Evolutionary conservation across 169 alveolate genomes (phyloP).

Genomic region (Plasmodium inui): DNA sequence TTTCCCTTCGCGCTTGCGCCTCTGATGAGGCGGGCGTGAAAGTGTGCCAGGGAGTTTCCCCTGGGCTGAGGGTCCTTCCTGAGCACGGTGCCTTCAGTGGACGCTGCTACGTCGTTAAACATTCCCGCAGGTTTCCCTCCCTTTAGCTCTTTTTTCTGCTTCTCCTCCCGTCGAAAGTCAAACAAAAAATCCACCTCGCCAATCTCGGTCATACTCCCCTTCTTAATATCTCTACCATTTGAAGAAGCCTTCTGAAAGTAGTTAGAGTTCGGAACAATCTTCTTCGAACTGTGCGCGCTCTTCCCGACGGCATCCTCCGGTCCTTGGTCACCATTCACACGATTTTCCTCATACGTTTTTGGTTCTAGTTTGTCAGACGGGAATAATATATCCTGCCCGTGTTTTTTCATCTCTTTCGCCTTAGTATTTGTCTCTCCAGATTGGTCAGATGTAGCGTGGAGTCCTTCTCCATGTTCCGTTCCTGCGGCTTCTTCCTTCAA

Average conservation of each 20-base stretch:
- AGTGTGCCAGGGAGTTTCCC: not conserved
- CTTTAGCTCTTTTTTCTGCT: not conserved
- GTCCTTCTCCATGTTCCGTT: not conserved
- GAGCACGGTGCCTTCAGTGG: not conserved
- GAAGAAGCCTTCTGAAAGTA: not conserved
- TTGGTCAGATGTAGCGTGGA: not conserved
- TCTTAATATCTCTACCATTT: not conserved
- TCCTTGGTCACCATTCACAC: not conserved
- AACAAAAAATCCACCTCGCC: slow-evolving; percentile 11
- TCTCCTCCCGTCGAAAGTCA: slow-evolving; percentile 13
- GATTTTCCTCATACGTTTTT: not conserved
- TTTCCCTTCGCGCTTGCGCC: not conserved
- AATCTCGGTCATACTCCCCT: not conserved
- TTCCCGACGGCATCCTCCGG: not conserved
- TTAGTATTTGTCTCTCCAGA: not conserved
- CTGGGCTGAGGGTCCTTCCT: not conserved
- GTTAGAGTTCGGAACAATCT: not conserved
- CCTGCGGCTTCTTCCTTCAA: not conserved
- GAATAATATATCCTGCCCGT: not conserved
- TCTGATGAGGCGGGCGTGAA: slow-evolving; percentile 1
- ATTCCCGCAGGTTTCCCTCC: not conserved
- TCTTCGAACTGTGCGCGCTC: not conserved
- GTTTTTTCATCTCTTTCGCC: not conserved
- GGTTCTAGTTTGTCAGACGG: not conserved
- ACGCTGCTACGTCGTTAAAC: not conserved